Evolutionary conservation across 2,329 filamentous ascomycete species (phyloP).

Genomic region (Epichloe glyceriae): DNA sequence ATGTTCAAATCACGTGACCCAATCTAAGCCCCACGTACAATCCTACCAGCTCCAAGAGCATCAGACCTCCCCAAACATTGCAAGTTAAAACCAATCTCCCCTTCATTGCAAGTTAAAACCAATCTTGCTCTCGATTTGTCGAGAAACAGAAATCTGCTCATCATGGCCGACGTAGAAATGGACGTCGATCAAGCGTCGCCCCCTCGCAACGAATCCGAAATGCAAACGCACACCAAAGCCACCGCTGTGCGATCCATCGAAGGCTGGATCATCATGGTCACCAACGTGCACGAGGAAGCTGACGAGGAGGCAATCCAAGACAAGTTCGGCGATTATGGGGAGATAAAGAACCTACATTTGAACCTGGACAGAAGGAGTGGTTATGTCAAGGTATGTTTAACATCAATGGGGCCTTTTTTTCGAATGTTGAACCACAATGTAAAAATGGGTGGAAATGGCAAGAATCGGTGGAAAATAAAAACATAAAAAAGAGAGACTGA

Average conservation of each 20-base stretch:
- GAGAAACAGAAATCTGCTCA: not conserved
- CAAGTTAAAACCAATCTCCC: not conserved
- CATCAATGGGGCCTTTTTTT: not conserved
- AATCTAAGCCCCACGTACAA: not conserved
- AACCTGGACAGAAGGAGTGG: conserved; percentile 73
- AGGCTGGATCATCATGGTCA: conserved; percentile 79
- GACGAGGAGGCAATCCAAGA: conserved; percentile 74
- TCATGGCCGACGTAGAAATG: conserved; percentile 46
- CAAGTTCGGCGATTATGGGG: conserved; percentile 70
- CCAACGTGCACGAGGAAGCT: conserved; percentile 78
- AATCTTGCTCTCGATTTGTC: not conserved
- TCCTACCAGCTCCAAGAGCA: not conserved
- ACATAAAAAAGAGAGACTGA: no score
- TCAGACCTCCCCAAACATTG: not conserved
- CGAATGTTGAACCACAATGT: not conserved
- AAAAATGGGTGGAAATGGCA: not conserved
- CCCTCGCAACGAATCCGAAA: conserved; percentile 43
- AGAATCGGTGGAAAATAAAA: not conserved
- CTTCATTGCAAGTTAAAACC: not conserved
- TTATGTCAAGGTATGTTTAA: conserved; percentile 60
- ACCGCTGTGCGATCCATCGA: conserved; percentile 78
- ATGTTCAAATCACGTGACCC: not conserved
- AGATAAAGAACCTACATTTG: conserved; percentile 77
- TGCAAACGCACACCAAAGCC: conserved; percentile 60
- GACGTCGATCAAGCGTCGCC: conserved; percentile 36